phyloP scores from a whole-genome alignment of 2,329 filamentous ascomycete species.

The Fusarium sp. region DNA sequence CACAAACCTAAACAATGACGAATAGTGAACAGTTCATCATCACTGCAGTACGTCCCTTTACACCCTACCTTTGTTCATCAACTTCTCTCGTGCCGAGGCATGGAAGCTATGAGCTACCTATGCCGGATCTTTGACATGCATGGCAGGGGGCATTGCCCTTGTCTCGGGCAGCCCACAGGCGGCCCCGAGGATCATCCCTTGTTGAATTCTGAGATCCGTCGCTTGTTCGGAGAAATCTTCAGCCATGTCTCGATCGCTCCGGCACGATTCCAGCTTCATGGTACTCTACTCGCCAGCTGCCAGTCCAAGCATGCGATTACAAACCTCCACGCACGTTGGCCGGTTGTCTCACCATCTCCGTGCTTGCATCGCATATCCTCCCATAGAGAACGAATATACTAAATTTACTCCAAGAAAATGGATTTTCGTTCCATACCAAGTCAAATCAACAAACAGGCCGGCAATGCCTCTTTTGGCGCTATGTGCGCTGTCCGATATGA shows the following conservation, averaged over 20 bases:
- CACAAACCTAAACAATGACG: background rate
- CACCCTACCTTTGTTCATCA: background rate
- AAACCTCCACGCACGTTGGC: conserved; percentile 11
- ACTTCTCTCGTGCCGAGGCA: background rate
- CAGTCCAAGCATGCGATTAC: background rate
- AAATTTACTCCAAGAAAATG: conserved; percentile 2
- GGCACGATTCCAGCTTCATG: conserved; percentile 9
- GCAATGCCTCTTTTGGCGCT: background rate
- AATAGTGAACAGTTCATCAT: background rate
- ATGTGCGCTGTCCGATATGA: conserved; percentile 7
- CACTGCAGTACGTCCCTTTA: background rate
- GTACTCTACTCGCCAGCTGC: conserved; percentile 20
- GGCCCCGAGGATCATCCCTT: conserved; percentile 21
- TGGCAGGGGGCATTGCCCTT: conserved; percentile 16
- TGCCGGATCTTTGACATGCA: conserved; percentile 2
- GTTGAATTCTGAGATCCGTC: conserved; percentile 26
- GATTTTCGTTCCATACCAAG: background rate
- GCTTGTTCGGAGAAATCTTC: conserved; percentile 39
- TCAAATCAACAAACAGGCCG: conserved; percentile 2
- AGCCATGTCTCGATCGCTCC: conserved; percentile 38
- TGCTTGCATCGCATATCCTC: conserved; percentile 6
- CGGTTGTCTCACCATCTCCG: conserved; percentile 31
- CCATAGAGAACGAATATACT: background rate
- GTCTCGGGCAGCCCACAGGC: conserved; percentile 28
- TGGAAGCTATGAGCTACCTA: background rate